Evolutionary conservation across 352 stramenopile species (phyloP).

Genomic region (Blastocystis sp.): DNA sequence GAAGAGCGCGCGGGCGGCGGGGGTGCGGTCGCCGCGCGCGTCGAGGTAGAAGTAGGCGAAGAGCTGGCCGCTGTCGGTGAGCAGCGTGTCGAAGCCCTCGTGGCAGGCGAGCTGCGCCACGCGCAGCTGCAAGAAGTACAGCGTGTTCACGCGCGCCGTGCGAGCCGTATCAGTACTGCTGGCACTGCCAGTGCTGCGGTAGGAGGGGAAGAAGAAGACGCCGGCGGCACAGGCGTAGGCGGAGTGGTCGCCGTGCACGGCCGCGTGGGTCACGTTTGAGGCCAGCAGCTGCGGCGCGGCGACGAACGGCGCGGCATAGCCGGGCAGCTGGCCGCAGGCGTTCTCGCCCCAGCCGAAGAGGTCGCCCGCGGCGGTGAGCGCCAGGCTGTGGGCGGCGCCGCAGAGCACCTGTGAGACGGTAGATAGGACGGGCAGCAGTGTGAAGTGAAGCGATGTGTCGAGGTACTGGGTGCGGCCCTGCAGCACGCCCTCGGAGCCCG

Average conservation of each 20-base stretch:
- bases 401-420: conserved; percentile 67
- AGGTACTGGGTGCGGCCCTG: not conserved
- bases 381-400: conserved; percentile 70
- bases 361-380: conserved; percentile 69
- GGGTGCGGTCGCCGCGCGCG: not conserved
- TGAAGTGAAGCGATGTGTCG: not conserved
- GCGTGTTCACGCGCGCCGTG: conserved; percentile 7
- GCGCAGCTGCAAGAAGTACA: conserved; percentile 7
- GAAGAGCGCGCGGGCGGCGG: conserved; percentile 8
- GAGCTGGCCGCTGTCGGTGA: conserved; percentile 6
- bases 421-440: not conserved
- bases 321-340: conserved; percentile 69
- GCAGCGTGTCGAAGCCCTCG: conserved; percentile 49
- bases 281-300: not conserved
- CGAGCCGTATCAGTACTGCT: not conserved
- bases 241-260: not conserved
- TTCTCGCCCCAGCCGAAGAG: conserved; percentile 72
- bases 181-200: not conserved
- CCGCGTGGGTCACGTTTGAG: not conserved
- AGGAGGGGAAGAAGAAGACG: conserved; percentile 28
- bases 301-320: not conserved
- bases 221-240: not conserved
- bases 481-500: not conserved
- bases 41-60: conserved; percentile 24
- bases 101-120: not conserved